phyloP scores from a whole-genome alignment of 371 early-diverging fungal genomes.

The Apophysomyces trapeziformis region DNA sequence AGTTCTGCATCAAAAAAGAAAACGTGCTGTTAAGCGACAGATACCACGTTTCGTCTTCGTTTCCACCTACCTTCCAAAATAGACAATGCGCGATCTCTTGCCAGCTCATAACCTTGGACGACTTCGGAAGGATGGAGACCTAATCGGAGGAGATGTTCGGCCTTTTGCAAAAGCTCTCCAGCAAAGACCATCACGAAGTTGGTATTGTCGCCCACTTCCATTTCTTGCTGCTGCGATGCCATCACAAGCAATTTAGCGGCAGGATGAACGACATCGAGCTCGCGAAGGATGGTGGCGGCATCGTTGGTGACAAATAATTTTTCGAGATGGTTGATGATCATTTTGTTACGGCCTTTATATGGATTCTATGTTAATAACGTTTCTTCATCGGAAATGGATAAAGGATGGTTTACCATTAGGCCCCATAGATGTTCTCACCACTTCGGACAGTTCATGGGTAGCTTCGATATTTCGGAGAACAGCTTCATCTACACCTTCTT shows the following conservation, averaged over 20 bases:
- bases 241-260: slow-evolving; percentile 97
- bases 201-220: slow-evolving; percentile 96
- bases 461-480: slow-evolving; percentile 95
- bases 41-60: not conserved
- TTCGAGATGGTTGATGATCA: slow-evolving; percentile 98
- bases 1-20: slow-evolving; percentile 55
- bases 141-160: slow-evolving; percentile 90
- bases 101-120: slow-evolving; percentile 93
- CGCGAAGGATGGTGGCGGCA: slow-evolving; percentile 99
- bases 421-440: slow-evolving; percentile 93
- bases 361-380: not conserved
- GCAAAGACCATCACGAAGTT: slow-evolving; percentile 96
- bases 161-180: slow-evolving; percentile 92
- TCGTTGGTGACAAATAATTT: slow-evolving; percentile 99
- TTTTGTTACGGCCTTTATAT: slow-evolving; percentile 94
- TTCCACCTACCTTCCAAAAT: slow-evolving; percentile 73
- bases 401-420: slow-evolving; percentile 81
- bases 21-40: not conserved
- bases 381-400: not conserved
- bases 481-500: slow-evolving; percentile 97
- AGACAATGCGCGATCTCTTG: slow-evolving; percentile 81
- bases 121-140: slow-evolving; percentile 95
- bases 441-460: slow-evolving; percentile 88
- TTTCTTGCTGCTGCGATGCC: slow-evolving; percentile 98
- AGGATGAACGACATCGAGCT: slow-evolving; percentile 98